Base-by-base conservation (phyloP, 139 green algal genomes). In the Dunaliella primolecta region DNA sequence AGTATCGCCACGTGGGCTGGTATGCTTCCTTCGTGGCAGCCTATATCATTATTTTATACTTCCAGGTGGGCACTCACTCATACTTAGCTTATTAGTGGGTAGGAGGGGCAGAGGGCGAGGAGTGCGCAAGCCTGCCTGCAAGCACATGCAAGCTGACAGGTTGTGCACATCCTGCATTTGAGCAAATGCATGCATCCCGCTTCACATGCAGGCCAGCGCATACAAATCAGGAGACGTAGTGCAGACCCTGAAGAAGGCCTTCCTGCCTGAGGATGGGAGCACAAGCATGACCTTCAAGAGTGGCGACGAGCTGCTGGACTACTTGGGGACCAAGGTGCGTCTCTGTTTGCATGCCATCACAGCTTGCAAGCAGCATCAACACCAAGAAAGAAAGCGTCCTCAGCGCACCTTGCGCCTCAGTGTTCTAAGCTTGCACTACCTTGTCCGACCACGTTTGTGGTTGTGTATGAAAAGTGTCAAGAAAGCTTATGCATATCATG, bases 21-120 rank as follows among this genome's bases (percentile, higher is more conserved):
- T 96, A 94, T 88, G 90, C 86, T 1, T n/a, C 93, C 1, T 96
- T 96, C 78, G 91, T 94, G 37, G 90, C 85, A 35, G 87, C 89
- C 1, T 96, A 96, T 83, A 91, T 96, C 78, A 80, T 94, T 15
- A 91, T 93, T 31, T 85, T 96, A 1, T 96, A 95, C 85, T 86
- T 95, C 2, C 90, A 93, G 90, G 91, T 93, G 7, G 27, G 75
- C n/a, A n/a, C n/a, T n/a, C n/a, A n/a, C n/a, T n/a, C n/a, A n/a
- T n/a, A n/a, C n/a, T 37, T 20, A 83, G n/a, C n/a, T n/a, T n/a
- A n/a, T n/a, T n/a, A n/a, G n/a, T n/a, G n/a, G n/a, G n/a, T n/a
- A n/a, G n/a, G n/a, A n/a, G n/a, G n/a, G n/a, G n/a, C n/a, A n/a
- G n/a, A n/a, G n/a, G n/a, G n/a, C n/a, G n/a, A n/a, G n/a, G n/a